Base-by-base conservation (phyloP, 176 grass and related monocot genomes). In the Oryza brachyantha region DNA sequence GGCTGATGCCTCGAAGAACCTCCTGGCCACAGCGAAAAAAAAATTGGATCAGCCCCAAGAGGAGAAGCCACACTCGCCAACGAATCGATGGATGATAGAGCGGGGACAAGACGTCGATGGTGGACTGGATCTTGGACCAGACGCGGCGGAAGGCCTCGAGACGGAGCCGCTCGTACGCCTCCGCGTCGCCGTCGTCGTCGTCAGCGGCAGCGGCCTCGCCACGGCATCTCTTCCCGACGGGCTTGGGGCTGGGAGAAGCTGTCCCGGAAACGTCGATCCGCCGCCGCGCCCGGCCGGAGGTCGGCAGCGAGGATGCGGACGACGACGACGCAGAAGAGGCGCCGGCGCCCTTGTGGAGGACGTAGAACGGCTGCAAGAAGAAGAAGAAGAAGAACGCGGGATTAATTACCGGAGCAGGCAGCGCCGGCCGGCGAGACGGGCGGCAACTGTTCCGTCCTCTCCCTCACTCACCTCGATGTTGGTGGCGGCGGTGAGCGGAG, bases 91-190 rank as follows among this genome's bases (percentile, higher is more conserved):
- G 38, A 16, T 62, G 54, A 13, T 9, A 16, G 29, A 8, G n/a
- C 40, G 29, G 39, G 27, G 36, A 3, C 1, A 43, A 29, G 16
- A 97, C 93, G 52, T 97, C 65, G 35, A 97, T 94, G 50, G 86
- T 90, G 34, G 75, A 60, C 22, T 97, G 81, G 63, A 97, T 97
- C 85, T 88, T 90, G 79, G 91, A 94, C 94, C 94, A 94, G 8
- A 73, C 85, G 1, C 63, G 38, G 45, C 88, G 59, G 76, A 97
- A 97, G 1, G 94, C 89, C 39, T 97, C 86, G 55, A 92, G 41
- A 14, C 79, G 84, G 26, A 93, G 87, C 79, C 81, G 86, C 61
- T 93, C 84, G 31, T 74, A 83, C 16, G 83, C 6, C 59, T 55
- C 79, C 21, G 1, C 10, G 40, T 27, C 66, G 25, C 12, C 29